Percentiles rank a stretch among this genome's conserved stretches.
Evolutionary conservation across 2,329 filamentous ascomycete genomes (phyloP).

Genomic region (Microdochium paspali): DNA sequence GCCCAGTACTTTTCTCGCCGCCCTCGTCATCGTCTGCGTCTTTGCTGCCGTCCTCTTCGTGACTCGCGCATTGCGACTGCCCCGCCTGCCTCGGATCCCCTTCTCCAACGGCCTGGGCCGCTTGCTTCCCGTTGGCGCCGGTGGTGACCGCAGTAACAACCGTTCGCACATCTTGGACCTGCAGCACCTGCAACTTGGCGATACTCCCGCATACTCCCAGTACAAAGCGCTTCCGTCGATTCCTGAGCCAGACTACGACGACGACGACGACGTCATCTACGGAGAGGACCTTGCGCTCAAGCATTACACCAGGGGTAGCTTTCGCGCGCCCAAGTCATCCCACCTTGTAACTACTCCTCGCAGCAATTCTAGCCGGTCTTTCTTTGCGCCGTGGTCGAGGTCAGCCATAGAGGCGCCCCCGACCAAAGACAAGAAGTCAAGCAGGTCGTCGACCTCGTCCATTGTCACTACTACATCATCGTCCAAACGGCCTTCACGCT

Average conservation of each 20-base stretch:
- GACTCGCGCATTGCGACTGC: conserved; percentile 32
- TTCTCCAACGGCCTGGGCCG: conserved; percentile 16
- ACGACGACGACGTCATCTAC: too few species aligned
- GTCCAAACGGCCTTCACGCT: neutral
- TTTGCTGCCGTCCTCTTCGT: conserved; percentile 44
- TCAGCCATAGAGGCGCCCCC: neutral
- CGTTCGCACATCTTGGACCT: neutral
- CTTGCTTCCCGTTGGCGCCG: neutral
- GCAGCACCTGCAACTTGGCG: conserved; percentile 1
- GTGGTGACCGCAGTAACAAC: neutral
- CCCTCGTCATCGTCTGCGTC: conserved; percentile 36
- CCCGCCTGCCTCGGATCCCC: conserved; percentile 22
- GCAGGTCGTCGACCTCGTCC: neutral
- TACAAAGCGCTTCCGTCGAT: conserved; percentile 14
- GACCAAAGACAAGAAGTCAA: neutral
- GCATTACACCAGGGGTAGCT: conserved; percentile 9
- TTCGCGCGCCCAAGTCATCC: conserved; percentile 7
- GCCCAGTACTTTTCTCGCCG: conserved; percentile 46
- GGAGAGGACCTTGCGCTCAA: conserved; percentile 6
- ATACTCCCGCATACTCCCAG: conserved; percentile 1
- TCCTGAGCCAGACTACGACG: conserved; percentile 11
- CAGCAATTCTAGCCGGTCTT: neutral
- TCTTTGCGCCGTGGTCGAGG: neutral
- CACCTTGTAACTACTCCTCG: conserved; percentile 1
- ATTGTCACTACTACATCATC: neutral